Base-by-base conservation (phyloP, 352 stramenopile species). In the Pythium biforme region DNA sequence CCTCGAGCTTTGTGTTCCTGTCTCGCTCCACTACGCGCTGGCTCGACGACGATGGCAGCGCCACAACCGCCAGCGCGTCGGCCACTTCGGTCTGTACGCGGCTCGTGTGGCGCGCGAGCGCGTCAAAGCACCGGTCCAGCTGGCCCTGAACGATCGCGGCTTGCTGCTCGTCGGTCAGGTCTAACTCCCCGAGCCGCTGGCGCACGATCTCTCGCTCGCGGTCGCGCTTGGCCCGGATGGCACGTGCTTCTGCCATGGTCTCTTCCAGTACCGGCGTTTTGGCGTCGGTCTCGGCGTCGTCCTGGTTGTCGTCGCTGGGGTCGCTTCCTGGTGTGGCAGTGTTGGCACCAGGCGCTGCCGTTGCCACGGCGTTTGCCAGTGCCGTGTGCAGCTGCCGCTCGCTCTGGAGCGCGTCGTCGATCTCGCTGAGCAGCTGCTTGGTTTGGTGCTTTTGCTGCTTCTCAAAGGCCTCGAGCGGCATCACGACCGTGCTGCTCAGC, bases 361-460 rank as follows among this genome's bases (percentile, higher is more conserved):
- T n/a, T n/a, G n/a, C n/a, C n/a, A n/a, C n/a, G n/a, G 33, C 15
- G 1, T 1, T 25, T 12, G n/a, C n/a, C 10, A 70, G 43, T 4
- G 41, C 17, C 10, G 33, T 3, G 41, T 70, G 49, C 29, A 58
- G 39, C 50, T 59, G 55, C 22, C 69, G 68, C 62, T 88, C 76
- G 20, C 67, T 75, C 50, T 82, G 64, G 9, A 83, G 33, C 3
- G 73, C 68, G 22, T 77, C 66, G 15, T 78, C 66, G 20, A 88
- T 70, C 56, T 86, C 78, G 4, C 52, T 64, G 0, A 85, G 61
- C 45, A 88, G 27, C 37, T 81, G 71, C 37, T 68, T 71, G 10
- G 66, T 71, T 33, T 84, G 76, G 49, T 69, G 55, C 11, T 54
- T 55, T 50, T 88, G 73, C 51, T 81, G 70, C 19, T 54, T 55